These are phyloP conservation scores for Auricularia heimuer DNA, from an alignment of 768 basidiomycete genomes.

Conservation along the genomic window DNA sequence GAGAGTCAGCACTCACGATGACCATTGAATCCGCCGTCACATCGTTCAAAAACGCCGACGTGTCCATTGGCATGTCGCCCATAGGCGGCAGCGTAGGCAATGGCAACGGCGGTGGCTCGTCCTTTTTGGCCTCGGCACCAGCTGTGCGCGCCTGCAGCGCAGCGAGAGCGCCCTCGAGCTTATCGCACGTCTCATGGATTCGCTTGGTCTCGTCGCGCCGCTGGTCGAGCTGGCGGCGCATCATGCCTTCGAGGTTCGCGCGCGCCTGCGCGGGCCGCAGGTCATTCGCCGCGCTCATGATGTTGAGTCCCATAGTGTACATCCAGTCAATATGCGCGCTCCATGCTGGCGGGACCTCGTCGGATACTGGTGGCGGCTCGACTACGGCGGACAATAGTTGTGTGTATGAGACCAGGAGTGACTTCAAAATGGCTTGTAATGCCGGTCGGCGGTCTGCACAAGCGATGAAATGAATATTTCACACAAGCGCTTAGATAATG, in stretches of 20 bases:
- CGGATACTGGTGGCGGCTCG: conserved; percentile 46
- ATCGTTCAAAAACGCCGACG: background rate
- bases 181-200: conserved; percentile 32
- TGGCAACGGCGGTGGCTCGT: background rate
- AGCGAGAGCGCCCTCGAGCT: background rate
- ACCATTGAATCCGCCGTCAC: background rate
- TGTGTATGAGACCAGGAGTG: conserved; percentile 16
- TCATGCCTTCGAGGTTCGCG: conserved; percentile 72
- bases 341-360: conserved; percentile 37
- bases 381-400: conserved; percentile 60
- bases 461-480: background rate
- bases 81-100: background rate
- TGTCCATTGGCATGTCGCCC: too few relatives aligned
- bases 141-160: background rate
- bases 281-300: conserved; percentile 86
- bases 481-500: too few relatives aligned
- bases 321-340: conserved; percentile 73
- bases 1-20: background rate
- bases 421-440: background rate
- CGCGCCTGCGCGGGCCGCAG: conserved; percentile 79
- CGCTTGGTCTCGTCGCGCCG: conserved; percentile 60
- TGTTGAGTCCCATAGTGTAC: conserved; percentile 67
- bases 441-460: conserved; percentile 33
- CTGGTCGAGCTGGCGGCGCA: conserved; percentile 67
- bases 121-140: background rate